Evolutionary conservation across 345 rosid species (phyloP).

Genomic region (Raphanus raphanistrum): DNA sequence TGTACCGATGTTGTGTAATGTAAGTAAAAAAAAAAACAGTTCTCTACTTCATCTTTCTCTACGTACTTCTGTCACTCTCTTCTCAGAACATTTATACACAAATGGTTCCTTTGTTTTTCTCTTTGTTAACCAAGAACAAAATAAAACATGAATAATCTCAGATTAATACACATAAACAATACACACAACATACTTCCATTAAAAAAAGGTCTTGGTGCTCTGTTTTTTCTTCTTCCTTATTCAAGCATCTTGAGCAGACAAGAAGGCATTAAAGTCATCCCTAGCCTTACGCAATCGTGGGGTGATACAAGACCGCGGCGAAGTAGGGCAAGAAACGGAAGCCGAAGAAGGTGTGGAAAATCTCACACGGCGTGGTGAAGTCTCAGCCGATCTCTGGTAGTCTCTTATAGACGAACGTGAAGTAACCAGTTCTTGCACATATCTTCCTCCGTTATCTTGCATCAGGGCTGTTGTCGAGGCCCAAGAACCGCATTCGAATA

Average conservation of each 20-base stretch:
- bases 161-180: background rate
- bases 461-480: constrained; percentile 57
- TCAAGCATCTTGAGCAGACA: constrained; percentile 65
- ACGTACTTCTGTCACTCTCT: background rate
- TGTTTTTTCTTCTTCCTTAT: background rate
- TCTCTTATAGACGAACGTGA: constrained; percentile 20
- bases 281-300: constrained; percentile 65
- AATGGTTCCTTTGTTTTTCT: background rate
- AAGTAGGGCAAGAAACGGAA: constrained; percentile 49
- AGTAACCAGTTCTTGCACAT: constrained; percentile 58
- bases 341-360: constrained; percentile 52
- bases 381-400: constrained; percentile 42
- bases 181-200: background rate
- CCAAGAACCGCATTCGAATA: constrained; percentile 91
- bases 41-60: background rate
- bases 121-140: background rate
- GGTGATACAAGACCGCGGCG: constrained; percentile 62
- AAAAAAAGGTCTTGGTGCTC: background rate
- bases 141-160: background rate
- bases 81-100: background rate
- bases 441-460: constrained; percentile 47
- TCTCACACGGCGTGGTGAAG: constrained; percentile 67
- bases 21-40: background rate
- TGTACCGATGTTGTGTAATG: background rate
- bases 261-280: constrained; percentile 57